Percentiles rank a stretch among this genome's conserved stretches.
Evolutionary conservation across 225 moss, liverwort and hornwort genomes (phyloP).

Genomic region (Polytrichum formosum): DNA sequence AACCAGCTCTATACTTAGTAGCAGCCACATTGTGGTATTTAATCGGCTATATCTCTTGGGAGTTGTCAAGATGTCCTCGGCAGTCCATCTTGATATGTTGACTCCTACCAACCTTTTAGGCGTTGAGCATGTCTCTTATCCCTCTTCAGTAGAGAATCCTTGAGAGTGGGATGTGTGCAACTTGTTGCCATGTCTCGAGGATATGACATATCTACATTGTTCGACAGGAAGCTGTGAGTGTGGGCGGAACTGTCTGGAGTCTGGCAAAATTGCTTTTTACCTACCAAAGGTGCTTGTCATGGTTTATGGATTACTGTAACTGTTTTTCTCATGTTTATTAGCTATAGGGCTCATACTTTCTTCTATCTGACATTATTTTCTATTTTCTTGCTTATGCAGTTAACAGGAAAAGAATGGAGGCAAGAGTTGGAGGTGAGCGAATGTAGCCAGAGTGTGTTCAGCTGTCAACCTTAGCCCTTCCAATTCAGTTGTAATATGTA

Average conservation of each 20-base stretch:
- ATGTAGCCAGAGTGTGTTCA: conserved; percentile 26
- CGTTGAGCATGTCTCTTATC: conserved; percentile 17
- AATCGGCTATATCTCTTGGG: too few species aligned
- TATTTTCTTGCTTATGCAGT: conserved; percentile 29
- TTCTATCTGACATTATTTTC: conserved; percentile 3
- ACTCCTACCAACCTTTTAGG: conserved; percentile 4
- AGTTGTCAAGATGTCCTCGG: too few species aligned
- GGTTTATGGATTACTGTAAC: conserved; percentile 32
- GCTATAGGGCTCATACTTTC: conserved; percentile 15
- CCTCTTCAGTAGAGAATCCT: conserved; percentile 19
- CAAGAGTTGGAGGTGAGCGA: conserved; percentile 64
- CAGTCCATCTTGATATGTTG: too few species aligned
- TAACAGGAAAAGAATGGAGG: conserved; percentile 56
- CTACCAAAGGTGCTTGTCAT: conserved; percentile 54
- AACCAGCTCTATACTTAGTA: too few species aligned
- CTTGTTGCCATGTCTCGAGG: conserved; percentile 34
- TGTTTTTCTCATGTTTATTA: conserved; percentile 30
- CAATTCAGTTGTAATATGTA: conserved; percentile 1
- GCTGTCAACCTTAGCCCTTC: conserved; percentile 7
- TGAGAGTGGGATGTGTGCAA: conserved; percentile 17
- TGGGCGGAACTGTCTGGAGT: conserved; percentile 50
- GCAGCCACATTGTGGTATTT: too few species aligned
- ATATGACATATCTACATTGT: conserved; percentile 46
- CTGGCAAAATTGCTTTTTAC: conserved; percentile 54
- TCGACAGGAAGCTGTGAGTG: conserved; percentile 46